These are phyloP conservation scores for Leptoxyphium fumago DNA, from an alignment of 2,329 filamentous ascomycete species.

Conservation along the genomic window DNA sequence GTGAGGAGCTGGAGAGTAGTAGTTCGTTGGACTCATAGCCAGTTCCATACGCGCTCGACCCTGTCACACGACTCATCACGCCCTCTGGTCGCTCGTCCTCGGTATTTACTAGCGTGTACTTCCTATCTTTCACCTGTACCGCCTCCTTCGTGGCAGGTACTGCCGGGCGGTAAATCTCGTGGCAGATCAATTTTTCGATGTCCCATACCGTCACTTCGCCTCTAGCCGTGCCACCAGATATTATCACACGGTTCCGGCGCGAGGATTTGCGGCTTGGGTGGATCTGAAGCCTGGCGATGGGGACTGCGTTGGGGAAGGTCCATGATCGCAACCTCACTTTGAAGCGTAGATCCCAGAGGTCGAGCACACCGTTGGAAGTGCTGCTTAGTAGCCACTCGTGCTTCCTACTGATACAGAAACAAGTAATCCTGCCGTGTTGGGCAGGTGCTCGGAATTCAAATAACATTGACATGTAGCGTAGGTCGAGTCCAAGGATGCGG, in stretches of 20 bases:
- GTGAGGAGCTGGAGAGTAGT: conserved; percentile 29
- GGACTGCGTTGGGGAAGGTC: conserved; percentile 67
- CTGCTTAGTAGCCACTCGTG: conserved; percentile 84
- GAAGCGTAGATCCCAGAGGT: conserved; percentile 96
- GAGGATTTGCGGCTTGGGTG: conserved; percentile 45
- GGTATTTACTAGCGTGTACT: conserved; percentile 73
- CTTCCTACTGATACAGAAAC: conserved; percentile 74
- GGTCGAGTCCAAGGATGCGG: conserved; percentile 67
- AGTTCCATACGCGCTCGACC: conserved; percentile 28
- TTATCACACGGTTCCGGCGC: conserved; percentile 70
- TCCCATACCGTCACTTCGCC: conserved; percentile 95
- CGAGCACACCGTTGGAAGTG: conserved; percentile 81
- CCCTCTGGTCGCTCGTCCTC: conserved; percentile 80
- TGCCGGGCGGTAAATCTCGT: conserved; percentile 67
- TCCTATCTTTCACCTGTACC: conserved; percentile 27
- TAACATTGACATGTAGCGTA: conserved; percentile 70
- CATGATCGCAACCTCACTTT: conserved; percentile 73
- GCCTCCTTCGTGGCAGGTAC: conserved; percentile 39
- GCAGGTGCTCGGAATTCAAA: conserved; percentile 76
- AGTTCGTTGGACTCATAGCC: conserved; percentile 19
- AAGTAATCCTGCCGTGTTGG: conserved; percentile 81
- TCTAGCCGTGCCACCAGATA: conserved; percentile 72
- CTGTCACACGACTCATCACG: conserved; percentile 75
- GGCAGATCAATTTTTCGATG: conserved; percentile 73
- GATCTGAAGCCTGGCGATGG: conserved; percentile 65